A percentile compares a stretch with the other conserved stretches of the same genome.
Evolutionary conservation across 2,329 filamentous ascomycete species (phyloP).

Genomic region (Scorias spongiosa): DNA sequence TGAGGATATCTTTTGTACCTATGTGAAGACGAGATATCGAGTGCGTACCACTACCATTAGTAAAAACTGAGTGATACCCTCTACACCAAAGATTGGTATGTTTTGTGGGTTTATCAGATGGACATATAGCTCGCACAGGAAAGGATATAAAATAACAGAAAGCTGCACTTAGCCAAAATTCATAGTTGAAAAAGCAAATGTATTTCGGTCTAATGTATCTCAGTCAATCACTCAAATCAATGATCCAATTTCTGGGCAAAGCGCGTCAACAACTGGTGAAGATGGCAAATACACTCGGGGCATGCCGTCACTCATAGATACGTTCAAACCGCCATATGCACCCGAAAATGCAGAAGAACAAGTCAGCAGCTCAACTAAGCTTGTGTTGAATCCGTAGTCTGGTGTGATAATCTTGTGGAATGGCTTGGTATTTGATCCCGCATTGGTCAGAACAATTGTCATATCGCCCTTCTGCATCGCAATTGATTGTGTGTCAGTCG

Average conservation of each 20-base stretch:
- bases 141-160: no score
- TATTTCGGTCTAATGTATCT: no score
- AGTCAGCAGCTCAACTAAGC: conserved; percentile 24
- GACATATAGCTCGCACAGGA: no score
- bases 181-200: no score
- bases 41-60: no score
- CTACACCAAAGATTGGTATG: no score
- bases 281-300: conserved; percentile 22
- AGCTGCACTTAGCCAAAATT: no score
- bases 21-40: no score
- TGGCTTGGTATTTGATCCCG: conserved; percentile 6
- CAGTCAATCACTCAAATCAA: no score
- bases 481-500: neutral
- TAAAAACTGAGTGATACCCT: no score
- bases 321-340: conserved; percentile 14
- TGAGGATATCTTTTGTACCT: no score
- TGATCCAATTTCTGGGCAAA: conserved; percentile 2
- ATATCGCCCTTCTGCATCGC: conserved; percentile 33
- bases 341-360: conserved; percentile 19
- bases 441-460: conserved; percentile 22
- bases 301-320: conserved; percentile 21
- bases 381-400: conserved; percentile 13
- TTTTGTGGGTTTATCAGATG: no score
- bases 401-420: neutral
- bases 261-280: conserved; percentile 2